Conservation (phyloP, 345 rosid genomes). For the Pugionium cornutum region DNA sequence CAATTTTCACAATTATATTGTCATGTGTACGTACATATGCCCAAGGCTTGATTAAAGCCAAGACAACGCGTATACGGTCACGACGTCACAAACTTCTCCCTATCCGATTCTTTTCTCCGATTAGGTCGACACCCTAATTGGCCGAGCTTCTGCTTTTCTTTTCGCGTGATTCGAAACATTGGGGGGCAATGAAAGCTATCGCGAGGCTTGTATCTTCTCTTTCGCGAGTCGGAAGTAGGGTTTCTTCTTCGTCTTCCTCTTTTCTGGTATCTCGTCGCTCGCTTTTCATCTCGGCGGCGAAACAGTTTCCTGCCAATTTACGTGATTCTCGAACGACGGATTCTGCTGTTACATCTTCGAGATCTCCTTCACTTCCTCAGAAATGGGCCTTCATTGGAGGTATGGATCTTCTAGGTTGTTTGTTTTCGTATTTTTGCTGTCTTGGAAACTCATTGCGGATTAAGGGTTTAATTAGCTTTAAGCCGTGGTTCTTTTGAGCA, state of each 20-base stretch:
- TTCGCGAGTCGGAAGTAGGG: conserved; percentile 21
- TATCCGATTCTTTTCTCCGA: not conserved
- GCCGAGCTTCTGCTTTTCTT: not conserved
- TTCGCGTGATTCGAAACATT: not conserved
- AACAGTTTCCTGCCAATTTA: conserved; percentile 31
- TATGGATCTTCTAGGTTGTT: conserved; percentile 16
- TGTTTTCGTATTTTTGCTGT: not conserved
- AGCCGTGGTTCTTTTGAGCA: conserved; percentile 24
- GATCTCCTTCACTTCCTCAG: conserved; percentile 35
- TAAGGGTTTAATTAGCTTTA: conserved; percentile 6
- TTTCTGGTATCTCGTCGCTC: conserved; percentile 41
- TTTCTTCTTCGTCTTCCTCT: conserved; percentile 24
- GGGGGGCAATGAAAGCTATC: conserved; percentile 30
- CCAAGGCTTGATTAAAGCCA: not conserved
- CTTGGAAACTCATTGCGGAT: not conserved
- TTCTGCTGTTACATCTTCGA: conserved; percentile 25
- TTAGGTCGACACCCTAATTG: conserved; percentile 18
- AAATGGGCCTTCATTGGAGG: conserved; percentile 51
- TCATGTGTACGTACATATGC: not conserved
- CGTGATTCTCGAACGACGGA: conserved; percentile 3
- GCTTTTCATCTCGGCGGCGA: conserved; percentile 34
- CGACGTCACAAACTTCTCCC: not conserved
- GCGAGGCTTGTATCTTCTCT: conserved; percentile 30
- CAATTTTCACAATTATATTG: not conserved
- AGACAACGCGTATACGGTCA: not conserved